A percentile compares a stretch with the other conserved stretches of the same genome.
These are phyloP conservation scores for Mentha longifolia DNA, from an alignment of 257 asterid species.

Conservation along the genomic window DNA sequence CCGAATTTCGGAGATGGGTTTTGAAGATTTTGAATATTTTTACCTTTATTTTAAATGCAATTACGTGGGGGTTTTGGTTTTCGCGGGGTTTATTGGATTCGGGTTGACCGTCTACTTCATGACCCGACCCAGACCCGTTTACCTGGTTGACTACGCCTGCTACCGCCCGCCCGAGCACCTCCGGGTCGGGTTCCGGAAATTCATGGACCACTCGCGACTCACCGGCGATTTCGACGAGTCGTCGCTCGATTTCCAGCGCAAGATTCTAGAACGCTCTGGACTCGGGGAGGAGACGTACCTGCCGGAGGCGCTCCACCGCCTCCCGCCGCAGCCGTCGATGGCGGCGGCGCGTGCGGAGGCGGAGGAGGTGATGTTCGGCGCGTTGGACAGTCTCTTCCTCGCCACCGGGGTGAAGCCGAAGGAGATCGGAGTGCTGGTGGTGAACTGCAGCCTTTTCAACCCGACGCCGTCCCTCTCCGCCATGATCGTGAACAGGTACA, in stretches of 20 bases:
- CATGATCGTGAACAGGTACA: conserved; percentile 54
- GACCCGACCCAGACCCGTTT: conserved; percentile 56
- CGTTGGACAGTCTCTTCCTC: conserved; percentile 43
- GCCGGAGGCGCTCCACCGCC: conserved; percentile 49
- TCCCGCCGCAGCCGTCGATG: conserved; percentile 59
- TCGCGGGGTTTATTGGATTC: conserved; percentile 29
- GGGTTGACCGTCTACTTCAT: conserved; percentile 43
- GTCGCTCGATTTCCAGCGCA: conserved; percentile 46
- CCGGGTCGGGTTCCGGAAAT: conserved; percentile 44
- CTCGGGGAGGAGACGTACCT: conserved; percentile 56
- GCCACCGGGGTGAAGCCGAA: conserved; percentile 45
- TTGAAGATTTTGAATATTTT: conserved; percentile 31
- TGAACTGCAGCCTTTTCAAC: conserved; percentile 43
- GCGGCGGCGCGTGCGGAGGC: conserved; percentile 54
- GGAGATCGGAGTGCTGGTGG: conserved; percentile 49
- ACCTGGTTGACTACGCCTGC: conserved; percentile 58
- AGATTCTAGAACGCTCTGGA: conserved; percentile 54
- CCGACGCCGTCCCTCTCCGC: conserved; percentile 59
- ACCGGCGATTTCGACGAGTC: conserved; percentile 38
- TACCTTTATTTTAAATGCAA: conserved; percentile 31
- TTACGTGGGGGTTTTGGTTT: conserved; percentile 21
- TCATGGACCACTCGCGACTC: conserved; percentile 59
- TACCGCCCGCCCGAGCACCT: conserved; percentile 41
- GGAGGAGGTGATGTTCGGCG: conserved; percentile 48
- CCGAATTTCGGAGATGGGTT: conserved; percentile 2